These are phyloP conservation scores for Cornus controversa DNA, from an alignment of 148 eudicot species.

Conservation along the genomic window DNA sequence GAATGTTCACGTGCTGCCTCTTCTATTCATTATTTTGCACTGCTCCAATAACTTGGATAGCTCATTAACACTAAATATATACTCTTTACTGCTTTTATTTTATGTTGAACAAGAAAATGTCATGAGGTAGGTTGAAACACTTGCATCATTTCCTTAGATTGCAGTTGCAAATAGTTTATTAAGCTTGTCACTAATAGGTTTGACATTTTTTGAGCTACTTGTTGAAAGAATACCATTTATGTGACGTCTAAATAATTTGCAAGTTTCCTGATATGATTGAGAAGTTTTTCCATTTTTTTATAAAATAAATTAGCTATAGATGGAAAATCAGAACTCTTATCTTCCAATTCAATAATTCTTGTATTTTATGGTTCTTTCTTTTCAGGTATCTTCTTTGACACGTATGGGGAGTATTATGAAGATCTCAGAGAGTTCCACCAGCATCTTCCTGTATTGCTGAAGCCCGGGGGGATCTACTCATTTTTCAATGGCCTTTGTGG, in stretches of 20 bases:
- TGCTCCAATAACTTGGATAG: neutral
- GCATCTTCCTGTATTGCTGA: constrained; percentile 75
- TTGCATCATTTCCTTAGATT: neutral
- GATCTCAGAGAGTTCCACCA: constrained; percentile 86
- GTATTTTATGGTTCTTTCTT: neutral
- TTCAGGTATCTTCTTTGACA: constrained; percentile 85
- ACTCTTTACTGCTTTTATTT: neutral
- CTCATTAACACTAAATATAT: neutral
- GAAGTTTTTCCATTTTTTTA: neutral
- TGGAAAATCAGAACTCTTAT: neutral
- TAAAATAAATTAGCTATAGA: too few species aligned
- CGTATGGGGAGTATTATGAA: constrained; percentile 86
- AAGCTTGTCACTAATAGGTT: neutral
- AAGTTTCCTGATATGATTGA: neutral
- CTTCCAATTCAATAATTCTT: neutral
- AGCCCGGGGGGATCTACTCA: constrained; percentile 78
- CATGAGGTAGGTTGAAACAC: constrained; percentile 1
- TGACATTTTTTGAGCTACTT: neutral
- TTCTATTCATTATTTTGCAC: neutral
- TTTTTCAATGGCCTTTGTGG: constrained; percentile 98
- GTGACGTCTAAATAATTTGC: neutral
- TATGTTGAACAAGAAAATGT: neutral
- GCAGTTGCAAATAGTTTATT: neutral
- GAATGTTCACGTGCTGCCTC: neutral
- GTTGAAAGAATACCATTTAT: neutral